Base-by-base conservation (phyloP, 1,284 basidiomycete genomes). In the Moesziomyces parantarcticus region DNA sequence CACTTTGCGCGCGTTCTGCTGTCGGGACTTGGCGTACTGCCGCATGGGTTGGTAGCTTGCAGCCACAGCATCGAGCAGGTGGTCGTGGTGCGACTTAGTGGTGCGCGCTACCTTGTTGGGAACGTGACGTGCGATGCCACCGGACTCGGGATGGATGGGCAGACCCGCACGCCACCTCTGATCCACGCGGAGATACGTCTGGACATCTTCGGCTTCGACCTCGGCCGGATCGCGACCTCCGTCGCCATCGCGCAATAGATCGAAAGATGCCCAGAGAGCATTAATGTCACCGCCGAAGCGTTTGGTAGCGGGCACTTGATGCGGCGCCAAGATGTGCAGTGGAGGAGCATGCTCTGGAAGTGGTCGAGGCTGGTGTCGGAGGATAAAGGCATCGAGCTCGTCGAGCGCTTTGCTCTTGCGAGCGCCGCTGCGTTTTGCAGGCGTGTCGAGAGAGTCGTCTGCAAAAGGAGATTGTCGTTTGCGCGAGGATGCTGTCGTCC, bases 1-100 rank as follows among this genome's bases (percentile, higher is more conserved):
- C 45, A 94, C 87, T 77, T 90, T 84, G 60, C 83, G 85, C 50
- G 80, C 76, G 6, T 75, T 47, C 6, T 84, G 83, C 11, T 84
- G 78, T 36, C 82, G 76, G 3, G 79, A 73, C 61, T 85, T 86
- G 47, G 75, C 56, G 45, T 85, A 42, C 18, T 75, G 74, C 1
- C 76, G 76, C 64, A 76, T 73, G 29, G 60, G 62, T n/a, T 58
- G 43, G 21, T 78, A 72, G 42, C 59, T 63, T 10, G 43, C 21
- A 8, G 56, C 40, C 1, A 75, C 61, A 9, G 63, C 67, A 10
- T 76, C 76, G 18, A 81, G 59, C 32, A 77, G 43, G 41, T 76
- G 68, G 29, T 78, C 76, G 39, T 71, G 68, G 25, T 78, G 75
- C 18, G 71, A 58, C 39, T 70, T 73, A 22, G 55, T 56, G n/a